Percentiles rank a stretch among this genome's conserved stretches.
Conservation (phyloP, 2,329 filamentous ascomycete genomes). For the Calycina herbarum region DNA sequence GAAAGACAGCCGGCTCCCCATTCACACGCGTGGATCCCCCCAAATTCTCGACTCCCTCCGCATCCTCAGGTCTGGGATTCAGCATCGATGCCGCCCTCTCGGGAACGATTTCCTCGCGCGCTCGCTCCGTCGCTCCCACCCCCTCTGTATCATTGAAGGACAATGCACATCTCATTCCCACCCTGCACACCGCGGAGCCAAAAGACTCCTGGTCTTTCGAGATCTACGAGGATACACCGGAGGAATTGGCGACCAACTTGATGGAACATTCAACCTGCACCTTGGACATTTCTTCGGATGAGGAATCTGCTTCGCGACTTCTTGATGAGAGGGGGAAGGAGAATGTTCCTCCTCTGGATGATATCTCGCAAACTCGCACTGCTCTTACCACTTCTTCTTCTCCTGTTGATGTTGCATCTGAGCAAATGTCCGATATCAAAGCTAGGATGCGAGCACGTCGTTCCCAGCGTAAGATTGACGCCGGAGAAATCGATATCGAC, state of each 20-base stretch:
- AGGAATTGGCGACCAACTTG: constrained; percentile 88
- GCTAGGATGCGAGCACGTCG: constrained; percentile 36
- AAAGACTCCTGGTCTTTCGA: constrained; percentile 84
- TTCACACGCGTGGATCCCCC: constrained; percentile 73
- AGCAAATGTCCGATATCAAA: constrained; percentile 36
- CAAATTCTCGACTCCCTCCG: constrained; percentile 50
- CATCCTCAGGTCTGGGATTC: constrained; percentile 62
- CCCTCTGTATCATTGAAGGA: constrained; percentile 17
- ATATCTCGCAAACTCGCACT: constrained; percentile 56
- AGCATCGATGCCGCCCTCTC: constrained; percentile 82
- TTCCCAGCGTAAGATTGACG: constrained; percentile 41
- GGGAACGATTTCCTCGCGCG: constrained; percentile 68
- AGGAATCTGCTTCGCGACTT: constrained; percentile 60
- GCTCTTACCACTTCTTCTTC: constrained; percentile 24
- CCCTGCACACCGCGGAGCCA: constrained; percentile 47
- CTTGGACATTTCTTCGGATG: constrained; percentile 87
- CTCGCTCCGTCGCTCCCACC: constrained; percentile 34
- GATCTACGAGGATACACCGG: constrained; percentile 88
- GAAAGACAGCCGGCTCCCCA: constrained; percentile 57
- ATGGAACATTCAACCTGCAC: constrained; percentile 88
- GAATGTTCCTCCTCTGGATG: constrained; percentile 77
- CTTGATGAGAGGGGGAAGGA: constrained; percentile 77
- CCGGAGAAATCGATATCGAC: constrained; percentile 64
- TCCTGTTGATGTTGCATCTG: constrained; percentile 24
- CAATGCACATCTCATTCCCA: constrained; percentile 23